Evolutionary conservation across 2,329 filamentous ascomycete genomes (phyloP), one percentile per base, ranked within the genome.

Genomic region (Neospermospora avenae): DNA sequence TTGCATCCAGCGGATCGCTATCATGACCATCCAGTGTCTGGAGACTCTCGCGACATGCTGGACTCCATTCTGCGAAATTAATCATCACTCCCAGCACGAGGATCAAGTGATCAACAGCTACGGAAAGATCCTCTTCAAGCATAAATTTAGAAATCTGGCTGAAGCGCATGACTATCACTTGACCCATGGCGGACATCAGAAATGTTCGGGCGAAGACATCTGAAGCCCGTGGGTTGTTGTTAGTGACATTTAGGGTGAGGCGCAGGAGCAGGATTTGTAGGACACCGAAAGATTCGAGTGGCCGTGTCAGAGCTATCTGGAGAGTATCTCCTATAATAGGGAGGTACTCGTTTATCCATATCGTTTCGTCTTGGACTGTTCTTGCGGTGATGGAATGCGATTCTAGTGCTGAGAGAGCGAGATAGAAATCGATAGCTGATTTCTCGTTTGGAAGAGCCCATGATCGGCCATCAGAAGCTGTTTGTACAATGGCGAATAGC

Each of bases 171-270:
- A 84, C 78, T 25, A 88, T 80, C 0, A 78, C 76, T 2, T 73
- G 71, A 1, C 79, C 78, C 14, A 87, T 71, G 60, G 74, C 68
- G 41, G 77, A 71, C 59, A 86, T 77, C 10, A 88, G 75, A 8
- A 78, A 77, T 54, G 80, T 79, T n/a, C 83, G 78, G 31, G 88
- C 82, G 68, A 96, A 91, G 3, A 84, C 77, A 31, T 84, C 81
- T 42, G 90, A 91, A 13, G 90, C 85, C 14, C 79, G 77, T 0
- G 82, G 76, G 63, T 90, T 89, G 67, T 91, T 90, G 76, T 96
- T 96, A 8, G 92, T 95, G 53, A 93, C 81, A 69, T 96, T 96
- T 64, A 96, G 82, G 37, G 90, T 87, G 3, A 97, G 80, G 59
- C 90, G 85, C 49, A 93, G 46, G 20, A 72, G 58, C 25, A 71